These are phyloP conservation scores for Zangia roseola DNA, from an alignment of 768 basidiomycete genomes.

Conservation along the genomic window DNA sequence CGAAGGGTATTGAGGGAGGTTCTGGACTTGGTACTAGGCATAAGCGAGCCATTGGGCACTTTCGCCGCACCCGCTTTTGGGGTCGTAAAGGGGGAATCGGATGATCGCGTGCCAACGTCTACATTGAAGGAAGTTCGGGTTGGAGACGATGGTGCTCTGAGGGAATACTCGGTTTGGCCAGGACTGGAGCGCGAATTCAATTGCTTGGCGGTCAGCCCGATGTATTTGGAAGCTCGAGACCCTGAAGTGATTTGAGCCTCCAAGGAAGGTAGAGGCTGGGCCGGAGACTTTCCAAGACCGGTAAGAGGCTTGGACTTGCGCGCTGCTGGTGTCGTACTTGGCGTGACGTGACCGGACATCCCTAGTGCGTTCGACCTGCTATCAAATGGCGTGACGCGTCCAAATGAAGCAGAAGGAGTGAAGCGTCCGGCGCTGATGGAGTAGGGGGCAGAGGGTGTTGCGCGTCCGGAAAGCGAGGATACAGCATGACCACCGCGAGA, in stretches of 20 bases:
- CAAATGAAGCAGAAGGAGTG: conserved; percentile 53
- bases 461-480: conserved; percentile 43
- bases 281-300: conserved; percentile 36
- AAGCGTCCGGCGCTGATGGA: conserved; percentile 45
- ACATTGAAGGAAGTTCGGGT: conserved; percentile 36
- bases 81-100: conserved; percentile 62
- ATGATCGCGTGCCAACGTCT: conserved; percentile 37
- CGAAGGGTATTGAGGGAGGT: conserved; percentile 51
- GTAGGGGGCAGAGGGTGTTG: conserved; percentile 43
- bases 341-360: conserved; percentile 50
- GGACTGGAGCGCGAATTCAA: conserved; percentile 47
- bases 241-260: conserved; percentile 67
- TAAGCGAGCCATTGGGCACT: conserved; percentile 5
- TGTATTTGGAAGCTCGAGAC: conserved; percentile 81
- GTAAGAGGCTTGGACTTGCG: conserved; percentile 32
- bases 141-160: conserved; percentile 34
- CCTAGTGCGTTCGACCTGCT: conserved; percentile 27
- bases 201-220: conserved; percentile 82
- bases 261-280: conserved; percentile 18
- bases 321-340: conserved; percentile 32
- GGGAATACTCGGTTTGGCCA: conserved; percentile 18
- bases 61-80: conserved; percentile 54
- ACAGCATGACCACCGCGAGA: conserved; percentile 50
- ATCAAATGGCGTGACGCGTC: conserved; percentile 40
- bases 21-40: conserved; percentile 30